phyloP scores from a whole-genome alignment of 1,284 basidiomycete species.

The Rhodotorula glutinis region DNA sequence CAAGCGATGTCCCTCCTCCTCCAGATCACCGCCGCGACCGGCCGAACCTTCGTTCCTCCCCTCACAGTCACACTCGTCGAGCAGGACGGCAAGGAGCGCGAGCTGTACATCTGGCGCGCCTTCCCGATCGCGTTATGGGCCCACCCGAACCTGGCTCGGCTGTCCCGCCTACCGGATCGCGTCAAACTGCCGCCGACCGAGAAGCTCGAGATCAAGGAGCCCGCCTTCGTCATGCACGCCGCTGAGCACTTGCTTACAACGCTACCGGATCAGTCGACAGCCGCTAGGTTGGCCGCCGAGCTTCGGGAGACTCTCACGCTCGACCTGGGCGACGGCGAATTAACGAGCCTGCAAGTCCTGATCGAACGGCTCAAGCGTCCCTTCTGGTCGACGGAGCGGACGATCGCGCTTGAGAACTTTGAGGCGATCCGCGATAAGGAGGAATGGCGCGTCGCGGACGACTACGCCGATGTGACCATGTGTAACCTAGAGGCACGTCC shows the following conservation, averaged over 20 bases:
- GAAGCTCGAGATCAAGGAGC: slow-evolving; percentile 10
- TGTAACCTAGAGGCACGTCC: slow-evolving; percentile 1
- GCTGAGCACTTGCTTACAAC: background rate
- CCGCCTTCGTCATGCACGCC: slow-evolving; percentile 17
- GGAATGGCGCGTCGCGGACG: slow-evolving; percentile 9
- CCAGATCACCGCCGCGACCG: slow-evolving; percentile 20
- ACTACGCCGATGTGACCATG: slow-evolving; percentile 15
- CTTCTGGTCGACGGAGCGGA: slow-evolving; percentile 20
- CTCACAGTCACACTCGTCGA: slow-evolving; percentile 5
- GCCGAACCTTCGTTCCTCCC: slow-evolving; percentile 20
- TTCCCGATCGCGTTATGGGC: slow-evolving; percentile 31
- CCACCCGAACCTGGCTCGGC: background rate
- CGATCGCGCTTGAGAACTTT: slow-evolving; percentile 20
- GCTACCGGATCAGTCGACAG: background rate
- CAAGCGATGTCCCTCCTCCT: slow-evolving; percentile 24
- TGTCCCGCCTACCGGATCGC: background rate
- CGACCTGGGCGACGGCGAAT: slow-evolving; percentile 10
- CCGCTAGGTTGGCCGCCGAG: background rate
- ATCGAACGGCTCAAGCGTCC: slow-evolving; percentile 13
- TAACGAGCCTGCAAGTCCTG: background rate
- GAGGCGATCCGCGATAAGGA: background rate
- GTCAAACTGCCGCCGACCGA: slow-evolving; percentile 1
- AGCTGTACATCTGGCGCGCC: slow-evolving; percentile 22
- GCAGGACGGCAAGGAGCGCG: background rate
- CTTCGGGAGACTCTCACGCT: slow-evolving; percentile 16